These are phyloP conservation scores for Pythium periplocum DNA, from an alignment of 352 stramenopile species.

Conservation along the genomic window DNA sequence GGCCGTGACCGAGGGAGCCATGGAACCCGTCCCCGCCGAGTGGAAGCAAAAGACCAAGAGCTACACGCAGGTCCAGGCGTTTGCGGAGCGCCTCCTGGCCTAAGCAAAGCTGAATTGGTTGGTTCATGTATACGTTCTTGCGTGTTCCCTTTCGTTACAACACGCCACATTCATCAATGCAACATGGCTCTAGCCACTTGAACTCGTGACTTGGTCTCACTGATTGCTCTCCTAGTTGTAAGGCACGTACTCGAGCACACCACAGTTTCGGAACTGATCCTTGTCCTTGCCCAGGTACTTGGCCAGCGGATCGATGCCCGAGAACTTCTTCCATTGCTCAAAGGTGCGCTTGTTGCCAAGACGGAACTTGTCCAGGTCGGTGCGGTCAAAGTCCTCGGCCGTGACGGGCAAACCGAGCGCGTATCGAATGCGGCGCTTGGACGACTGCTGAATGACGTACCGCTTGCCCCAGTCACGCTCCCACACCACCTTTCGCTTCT, in stretches of 20 bases:
- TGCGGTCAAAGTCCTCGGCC: conserved; percentile 67
- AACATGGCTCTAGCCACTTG: too few species aligned
- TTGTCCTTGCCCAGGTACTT: conserved; percentile 41
- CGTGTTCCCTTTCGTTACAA: too few species aligned
- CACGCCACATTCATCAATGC: neutral
- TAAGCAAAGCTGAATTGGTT: too few species aligned
- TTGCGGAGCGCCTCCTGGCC: conserved; percentile 14
- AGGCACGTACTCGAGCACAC: conserved; percentile 58
- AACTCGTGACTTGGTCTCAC: neutral
- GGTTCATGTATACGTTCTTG: too few species aligned
- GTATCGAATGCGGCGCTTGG: conserved; percentile 71
- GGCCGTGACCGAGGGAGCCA: conserved; percentile 8
- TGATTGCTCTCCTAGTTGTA: conserved; percentile 24
- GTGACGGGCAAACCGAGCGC: conserved; percentile 52
- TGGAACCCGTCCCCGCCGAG: conserved; percentile 24
- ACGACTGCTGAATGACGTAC: conserved; percentile 59
- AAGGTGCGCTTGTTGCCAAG: conserved; percentile 73
- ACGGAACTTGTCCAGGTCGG: conserved; percentile 60
- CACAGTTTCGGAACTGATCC: conserved; percentile 72
- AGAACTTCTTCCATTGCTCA: conserved; percentile 78
- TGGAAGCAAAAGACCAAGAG: conserved; percentile 52
- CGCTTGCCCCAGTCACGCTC: conserved; percentile 71
- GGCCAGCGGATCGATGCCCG: conserved; percentile 65
- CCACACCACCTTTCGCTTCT: conserved; percentile 78
- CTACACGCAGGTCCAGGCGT: conserved; percentile 27